Percentiles rank a stretch among this genome's conserved stretches.
Conservation (phyloP, 1,284 basidiomycete species). For the Cryptococcus sp. region DNA sequence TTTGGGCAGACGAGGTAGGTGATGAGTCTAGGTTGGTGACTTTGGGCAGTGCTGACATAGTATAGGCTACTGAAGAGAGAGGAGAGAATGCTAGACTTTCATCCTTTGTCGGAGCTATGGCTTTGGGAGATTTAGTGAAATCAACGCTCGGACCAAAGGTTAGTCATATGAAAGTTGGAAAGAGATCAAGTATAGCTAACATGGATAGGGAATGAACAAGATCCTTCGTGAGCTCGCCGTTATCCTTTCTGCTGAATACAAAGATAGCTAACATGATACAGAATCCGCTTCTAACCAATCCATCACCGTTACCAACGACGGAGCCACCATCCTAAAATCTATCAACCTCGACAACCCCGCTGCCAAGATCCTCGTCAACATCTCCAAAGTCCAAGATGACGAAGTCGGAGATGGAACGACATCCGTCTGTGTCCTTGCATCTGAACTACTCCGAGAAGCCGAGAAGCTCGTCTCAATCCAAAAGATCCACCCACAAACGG, state of each 20-base stretch:
- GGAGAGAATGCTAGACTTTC: constrained; percentile 98
- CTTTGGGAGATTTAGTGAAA: constrained; percentile 95
- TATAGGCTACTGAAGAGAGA: constrained; percentile 88
- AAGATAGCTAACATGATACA: constrained; percentile 40
- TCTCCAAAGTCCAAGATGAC: constrained; percentile 99
- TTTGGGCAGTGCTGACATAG: not conserved
- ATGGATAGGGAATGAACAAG: constrained; percentile 51
- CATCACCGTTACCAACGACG: constrained; percentile 97
- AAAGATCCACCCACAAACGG: constrained; percentile 98
- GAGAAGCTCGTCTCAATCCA: constrained; percentile 82
- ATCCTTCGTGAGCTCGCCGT: constrained; percentile 43
- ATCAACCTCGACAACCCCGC: constrained; percentile 98
- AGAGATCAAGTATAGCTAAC: not conserved
- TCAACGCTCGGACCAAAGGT: constrained; percentile 97
- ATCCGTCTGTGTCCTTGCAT: constrained; percentile 85
- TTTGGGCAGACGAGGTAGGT: constrained; percentile 48
- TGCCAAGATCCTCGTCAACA: constrained; percentile 98
- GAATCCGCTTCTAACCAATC: constrained; percentile 88
- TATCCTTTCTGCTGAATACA: not conserved
- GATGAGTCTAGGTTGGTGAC: too few species aligned
- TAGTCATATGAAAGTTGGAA: constrained; percentile 2
- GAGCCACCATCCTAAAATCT: constrained; percentile 94
- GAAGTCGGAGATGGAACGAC: constrained; percentile 99
- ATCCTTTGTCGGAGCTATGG: constrained; percentile 94
- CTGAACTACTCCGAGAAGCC: constrained; percentile 89